Base-by-base conservation (phyloP, 108 stramenopile genomes). In the Aureococcus anophagefferens region DNA sequence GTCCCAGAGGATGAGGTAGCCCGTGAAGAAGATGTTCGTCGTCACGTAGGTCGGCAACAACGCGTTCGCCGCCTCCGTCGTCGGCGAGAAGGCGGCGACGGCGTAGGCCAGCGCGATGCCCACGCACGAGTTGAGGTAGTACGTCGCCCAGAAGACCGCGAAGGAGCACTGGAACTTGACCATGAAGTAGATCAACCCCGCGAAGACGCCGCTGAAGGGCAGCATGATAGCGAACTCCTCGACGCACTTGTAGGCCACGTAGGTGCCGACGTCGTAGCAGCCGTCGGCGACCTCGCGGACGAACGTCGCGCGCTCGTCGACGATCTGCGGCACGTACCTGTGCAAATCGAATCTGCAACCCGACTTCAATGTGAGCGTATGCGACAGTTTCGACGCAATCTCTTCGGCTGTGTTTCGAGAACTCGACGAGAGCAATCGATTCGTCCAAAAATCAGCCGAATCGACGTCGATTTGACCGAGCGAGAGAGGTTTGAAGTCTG, bases 281-380 rank as follows among this genome's bases (percentile, higher is more conserved):
- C 76, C 76, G 66, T 76, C 76, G 25, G 70, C 59, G 21, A 72
- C 46, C 34, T 76, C 76, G 17, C 76, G 67, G 44, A 72, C 65
- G 32, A 64, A 76, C 4, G 71, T 68, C 30, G 68, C 25, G 11
- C 76, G 33, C 46, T 76, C 76, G 35, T 65, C 11, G 18, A 62
- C 72, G 9, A 76, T 63, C 16, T 63, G 33, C 5, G 76, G 76
- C 44, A 69, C 71, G 71, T 71, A 76, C 9, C 40, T n/a, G n/a
- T n/a, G n/a, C n/a, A n/a, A n/a, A n/a, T n/a, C n/a, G n/a, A n/a
- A n/a, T n/a, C n/a, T n/a, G n/a, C n/a, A n/a, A n/a, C n/a, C n/a
- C n/a, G n/a, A n/a, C n/a, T n/a, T n/a, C n/a, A n/a, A n/a, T n/a
- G n/a, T n/a, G n/a, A n/a, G n/a, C n/a, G n/a, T n/a, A n/a, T n/a